A percentile compares a stretch with the other conserved stretches of the same genome.
phyloP scores from a whole-genome alignment of 441 rosid species.

The Viola pubescens region DNA sequence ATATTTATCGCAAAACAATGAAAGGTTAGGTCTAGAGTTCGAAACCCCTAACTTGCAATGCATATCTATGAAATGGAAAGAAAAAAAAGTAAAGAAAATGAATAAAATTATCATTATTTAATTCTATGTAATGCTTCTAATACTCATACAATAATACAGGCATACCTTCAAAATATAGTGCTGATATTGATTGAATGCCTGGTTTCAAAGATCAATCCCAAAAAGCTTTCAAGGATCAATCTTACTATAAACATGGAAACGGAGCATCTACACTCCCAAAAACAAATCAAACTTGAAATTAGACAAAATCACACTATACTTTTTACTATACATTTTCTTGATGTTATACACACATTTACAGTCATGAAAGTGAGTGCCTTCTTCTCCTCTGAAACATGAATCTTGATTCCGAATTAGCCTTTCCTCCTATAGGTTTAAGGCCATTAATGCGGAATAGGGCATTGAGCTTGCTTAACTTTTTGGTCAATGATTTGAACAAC shows the following conservation, averaged over 20 bases:
- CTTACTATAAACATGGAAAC: slow-evolving; percentile 14
- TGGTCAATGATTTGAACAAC: slow-evolving; percentile 66
- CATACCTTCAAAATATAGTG: not conserved
- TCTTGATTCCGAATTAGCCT: slow-evolving; percentile 50
- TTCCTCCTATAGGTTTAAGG: slow-evolving; percentile 45
- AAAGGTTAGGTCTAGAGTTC: too few relatives aligned
- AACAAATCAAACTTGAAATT: slow-evolving; percentile 3
- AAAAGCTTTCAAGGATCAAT: slow-evolving; percentile 1
- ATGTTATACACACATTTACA: slow-evolving; percentile 12
- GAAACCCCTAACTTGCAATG: too few relatives aligned
- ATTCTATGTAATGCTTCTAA: too few relatives aligned
- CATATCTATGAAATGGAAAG: too few relatives aligned
- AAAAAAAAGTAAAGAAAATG: not conserved
- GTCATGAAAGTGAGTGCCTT: slow-evolving; percentile 72
- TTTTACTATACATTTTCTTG: slow-evolving; percentile 27
- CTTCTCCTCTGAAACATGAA: slow-evolving; percentile 68
- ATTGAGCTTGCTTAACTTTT: slow-evolving; percentile 70
- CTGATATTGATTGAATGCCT: slow-evolving; percentile 4
- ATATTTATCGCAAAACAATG: too few relatives aligned
- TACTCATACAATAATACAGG: not conserved
- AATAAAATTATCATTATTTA: not conserved
- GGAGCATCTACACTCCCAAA: slow-evolving; percentile 13
- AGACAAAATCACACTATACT: slow-evolving; percentile 16
- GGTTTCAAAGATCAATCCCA: slow-evolving; percentile 7
- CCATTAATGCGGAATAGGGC: slow-evolving; percentile 54